Evolutionary conservation across 208 protist genomes (phyloP).

Genomic region (Trypanosoma boissoni): DNA sequence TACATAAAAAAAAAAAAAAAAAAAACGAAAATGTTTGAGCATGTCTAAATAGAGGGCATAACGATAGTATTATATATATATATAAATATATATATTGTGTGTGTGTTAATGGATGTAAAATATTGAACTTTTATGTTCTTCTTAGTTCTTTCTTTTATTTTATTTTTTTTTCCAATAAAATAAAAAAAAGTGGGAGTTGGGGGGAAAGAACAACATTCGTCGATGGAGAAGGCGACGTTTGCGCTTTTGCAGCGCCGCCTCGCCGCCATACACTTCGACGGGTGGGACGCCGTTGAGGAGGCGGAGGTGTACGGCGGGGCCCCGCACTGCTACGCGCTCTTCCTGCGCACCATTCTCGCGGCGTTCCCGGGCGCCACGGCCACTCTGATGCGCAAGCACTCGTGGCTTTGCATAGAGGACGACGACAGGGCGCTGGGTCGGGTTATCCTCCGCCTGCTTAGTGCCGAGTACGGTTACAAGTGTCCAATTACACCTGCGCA

Average conservation of each 20-base stretch:
- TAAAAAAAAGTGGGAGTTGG: neutral
- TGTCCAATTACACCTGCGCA: constrained; percentile 3
- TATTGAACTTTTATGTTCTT: too few species aligned
- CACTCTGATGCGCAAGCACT: constrained; percentile 1
- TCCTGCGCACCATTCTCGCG: constrained; percentile 4
- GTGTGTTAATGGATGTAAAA: too few species aligned
- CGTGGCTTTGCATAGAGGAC: constrained; percentile 10
- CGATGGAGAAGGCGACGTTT: constrained; percentile 5
- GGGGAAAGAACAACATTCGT: neutral
- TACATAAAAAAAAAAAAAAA: too few species aligned
- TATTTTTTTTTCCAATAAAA: too few species aligned
- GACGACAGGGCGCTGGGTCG: neutral
- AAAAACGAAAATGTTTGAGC: too few species aligned
- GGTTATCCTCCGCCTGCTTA: neutral
- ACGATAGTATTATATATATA: too few species aligned
- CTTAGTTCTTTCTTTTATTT: too few species aligned
- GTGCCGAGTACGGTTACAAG: constrained; percentile 10
- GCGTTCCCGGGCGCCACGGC: neutral
- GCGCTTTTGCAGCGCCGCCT: constrained; percentile 4
- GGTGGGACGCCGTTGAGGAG: constrained; percentile 5
- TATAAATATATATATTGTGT: too few species aligned
- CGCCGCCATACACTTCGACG: constrained; percentile 2
- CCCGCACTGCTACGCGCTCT: constrained; percentile 10
- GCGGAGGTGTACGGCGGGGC: constrained; percentile 6
- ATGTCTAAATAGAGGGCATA: too few species aligned